phyloP scores from a whole-genome alignment of 306 rosid species.

The Quercus wislizeni region DNA sequence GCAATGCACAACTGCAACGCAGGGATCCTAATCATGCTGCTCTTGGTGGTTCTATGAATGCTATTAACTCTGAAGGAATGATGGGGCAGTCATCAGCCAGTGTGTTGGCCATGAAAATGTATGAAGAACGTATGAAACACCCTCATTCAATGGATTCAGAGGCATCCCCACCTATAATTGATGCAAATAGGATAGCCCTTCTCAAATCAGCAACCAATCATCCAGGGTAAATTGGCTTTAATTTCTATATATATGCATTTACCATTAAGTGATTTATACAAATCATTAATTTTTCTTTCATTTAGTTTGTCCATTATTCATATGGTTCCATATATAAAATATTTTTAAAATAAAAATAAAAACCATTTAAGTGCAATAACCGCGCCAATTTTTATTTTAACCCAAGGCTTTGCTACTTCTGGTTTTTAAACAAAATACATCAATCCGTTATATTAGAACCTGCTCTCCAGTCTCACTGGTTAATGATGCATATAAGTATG shows the following conservation, averaged over 20 bases:
- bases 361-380: too few relatives aligned
- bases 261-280: too few relatives aligned
- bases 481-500: neutral
- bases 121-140: constrained; percentile 80
- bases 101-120: constrained; percentile 79
- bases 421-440: too few relatives aligned
- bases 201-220: constrained; percentile 69
- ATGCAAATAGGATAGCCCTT: constrained; percentile 72
- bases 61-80: constrained; percentile 79
- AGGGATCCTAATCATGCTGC: constrained; percentile 71
- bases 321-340: too few relatives aligned
- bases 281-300: too few relatives aligned
- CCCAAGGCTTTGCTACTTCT: too few relatives aligned
- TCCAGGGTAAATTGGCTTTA: constrained; percentile 57
- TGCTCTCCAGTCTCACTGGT: too few relatives aligned
- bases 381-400: too few relatives aligned
- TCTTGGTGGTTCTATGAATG: constrained; percentile 61
- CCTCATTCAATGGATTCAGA: constrained; percentile 76
- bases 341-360: too few relatives aligned
- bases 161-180: constrained; percentile 62
- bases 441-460: too few relatives aligned
- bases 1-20: constrained; percentile 65
- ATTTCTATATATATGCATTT: neutral
- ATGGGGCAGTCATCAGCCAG: constrained; percentile 75
- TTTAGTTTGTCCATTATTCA: too few relatives aligned